Evolutionary conservation across 2,329 filamentous ascomycete genomes (phyloP), one percentile per base, ranked within the genome.

Genomic region (Lithohypha guttulata): DNA sequence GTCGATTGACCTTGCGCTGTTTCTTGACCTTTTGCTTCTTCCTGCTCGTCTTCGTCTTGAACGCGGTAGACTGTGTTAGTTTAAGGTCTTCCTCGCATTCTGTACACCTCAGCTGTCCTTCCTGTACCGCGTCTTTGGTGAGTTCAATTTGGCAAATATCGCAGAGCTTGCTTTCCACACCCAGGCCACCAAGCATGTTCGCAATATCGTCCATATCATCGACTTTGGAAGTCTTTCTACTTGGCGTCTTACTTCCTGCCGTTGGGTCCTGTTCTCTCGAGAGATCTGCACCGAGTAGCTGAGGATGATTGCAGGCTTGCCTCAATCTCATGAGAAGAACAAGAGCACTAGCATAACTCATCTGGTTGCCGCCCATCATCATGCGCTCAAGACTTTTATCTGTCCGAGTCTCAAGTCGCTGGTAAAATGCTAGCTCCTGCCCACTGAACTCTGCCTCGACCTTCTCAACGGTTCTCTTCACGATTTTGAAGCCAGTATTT

Each of bases 241-340:
- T 42, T 10, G 55, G 52, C 33, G 70, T 68, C 23, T 70, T 65
- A 47, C 70, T 68, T 7, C 60, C 61, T 1, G 77, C 71, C 40
- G 94, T 64, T 2, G 84, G 84, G 53, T 96, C 91, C 52, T 81
- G 85, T 57, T 98, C 91, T 48, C 84, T 84, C 40, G 80, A 80
- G 42, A 95, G 69, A 54, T 93, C 89, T 47, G 79, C 80, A 48
- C 84, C 84, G 9, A 94, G 81, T 31, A 98, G 69, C 49, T 85
- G 80, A 0, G 87, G 86, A 57, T 98, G 91, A 55, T 98, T 94
- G 60, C 91, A 98, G 14, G 86, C 84, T 59, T 98, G 91, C 43
- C 91, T 75, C 44, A 98, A 68, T 26, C 91, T 79, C 41, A 98
- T 66, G n/a, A 98, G 73, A 44, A 98, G 66, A 9, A 94, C 87